Evolutionary conservation across 1,284 basidiomycete species (phyloP).

Genomic region (Boletellus deceptivus): DNA sequence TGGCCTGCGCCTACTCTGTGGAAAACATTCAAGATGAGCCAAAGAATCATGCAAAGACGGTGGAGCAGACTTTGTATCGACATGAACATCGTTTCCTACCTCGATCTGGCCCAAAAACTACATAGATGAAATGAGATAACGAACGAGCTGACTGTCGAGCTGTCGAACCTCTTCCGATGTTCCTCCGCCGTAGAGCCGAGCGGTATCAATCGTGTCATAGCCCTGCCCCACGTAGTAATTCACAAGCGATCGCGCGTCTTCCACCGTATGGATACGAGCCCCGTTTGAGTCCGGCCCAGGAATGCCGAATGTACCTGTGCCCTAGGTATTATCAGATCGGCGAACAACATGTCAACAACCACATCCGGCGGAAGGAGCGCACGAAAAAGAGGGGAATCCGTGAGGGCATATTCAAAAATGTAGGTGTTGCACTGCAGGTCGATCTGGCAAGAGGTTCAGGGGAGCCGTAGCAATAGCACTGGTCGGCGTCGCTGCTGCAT

Average conservation of each 20-base stretch:
- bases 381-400: conserved; percentile 16
- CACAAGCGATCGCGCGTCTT: conserved; percentile 24
- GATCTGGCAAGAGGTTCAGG: no score
- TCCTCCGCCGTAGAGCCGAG: conserved; percentile 30
- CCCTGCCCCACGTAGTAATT: conserved; percentile 23
- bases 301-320: conserved; percentile 16
- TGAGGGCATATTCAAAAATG: conserved; percentile 5
- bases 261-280: conserved; percentile 24
- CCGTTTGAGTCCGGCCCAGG: conserved; percentile 20
- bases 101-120: conserved; percentile 30
- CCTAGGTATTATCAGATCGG: conserved; percentile 6
- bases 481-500: no score
- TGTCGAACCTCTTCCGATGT: conserved; percentile 30
- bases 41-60: background rate
- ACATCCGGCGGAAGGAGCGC: background rate
- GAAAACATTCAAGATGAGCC: background rate
- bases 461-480: no score
- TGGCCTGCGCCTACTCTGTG: conserved; percentile 25
- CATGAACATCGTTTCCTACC: conserved; percentile 13
- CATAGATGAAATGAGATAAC: background rate
- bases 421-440: no score
- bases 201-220: conserved; percentile 29
- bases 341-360: background rate
- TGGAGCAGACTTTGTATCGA: conserved; percentile 30
- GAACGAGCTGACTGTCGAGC: background rate